These are phyloP conservation scores for Coemansia sp. DNA, from an alignment of 192 early-diverging fungal genomes.

Conservation along the genomic window DNA sequence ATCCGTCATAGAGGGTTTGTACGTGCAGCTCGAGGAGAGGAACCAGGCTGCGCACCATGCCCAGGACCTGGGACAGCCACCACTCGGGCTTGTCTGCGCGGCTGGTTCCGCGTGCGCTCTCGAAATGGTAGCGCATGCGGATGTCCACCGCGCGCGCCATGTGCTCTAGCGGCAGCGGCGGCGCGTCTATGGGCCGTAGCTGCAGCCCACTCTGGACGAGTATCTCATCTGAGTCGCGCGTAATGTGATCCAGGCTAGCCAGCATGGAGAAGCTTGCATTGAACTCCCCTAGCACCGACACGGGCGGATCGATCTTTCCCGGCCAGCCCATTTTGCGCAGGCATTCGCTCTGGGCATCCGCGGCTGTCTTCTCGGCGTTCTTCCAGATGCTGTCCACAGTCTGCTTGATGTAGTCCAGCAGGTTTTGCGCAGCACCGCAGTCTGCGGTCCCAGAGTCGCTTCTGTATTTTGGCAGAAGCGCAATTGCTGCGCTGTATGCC, in stretches of 20 bases:
- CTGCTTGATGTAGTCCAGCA: conserved; percentile 27
- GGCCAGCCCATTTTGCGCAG: conserved; percentile 44
- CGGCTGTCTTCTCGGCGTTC: conserved; percentile 21
- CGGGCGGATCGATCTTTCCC: conserved; percentile 29
- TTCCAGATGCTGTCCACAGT: conserved; percentile 24
- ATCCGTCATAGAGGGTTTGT: conserved; percentile 60
- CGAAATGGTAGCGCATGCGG: conserved; percentile 74
- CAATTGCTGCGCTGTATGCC: conserved; percentile 14
- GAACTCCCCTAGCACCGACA: conserved; percentile 20
- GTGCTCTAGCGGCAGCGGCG: conserved; percentile 51
- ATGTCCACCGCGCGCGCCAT: conserved; percentile 61
- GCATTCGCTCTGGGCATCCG: conserved; percentile 16
- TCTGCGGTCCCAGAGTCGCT: background rate
- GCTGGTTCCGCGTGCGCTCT: conserved; percentile 65
- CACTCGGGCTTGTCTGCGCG: conserved; percentile 82
- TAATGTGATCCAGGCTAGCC: conserved; percentile 22
- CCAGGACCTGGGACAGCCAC: conserved; percentile 64
- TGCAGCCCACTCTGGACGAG: conserved; percentile 13
- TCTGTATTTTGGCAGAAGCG: conserved; percentile 10
- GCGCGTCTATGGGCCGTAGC: conserved; percentile 1
- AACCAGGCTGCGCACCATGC: conserved; percentile 58
- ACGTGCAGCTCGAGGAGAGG: conserved; percentile 63
- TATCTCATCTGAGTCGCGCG: conserved; percentile 9
- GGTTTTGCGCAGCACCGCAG: conserved; percentile 2
- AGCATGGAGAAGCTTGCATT: conserved; percentile 31